These are phyloP conservation scores for Mycena epipterygia DNA, from an alignment of 768 basidiomycete species.

Conservation along the genomic window DNA sequence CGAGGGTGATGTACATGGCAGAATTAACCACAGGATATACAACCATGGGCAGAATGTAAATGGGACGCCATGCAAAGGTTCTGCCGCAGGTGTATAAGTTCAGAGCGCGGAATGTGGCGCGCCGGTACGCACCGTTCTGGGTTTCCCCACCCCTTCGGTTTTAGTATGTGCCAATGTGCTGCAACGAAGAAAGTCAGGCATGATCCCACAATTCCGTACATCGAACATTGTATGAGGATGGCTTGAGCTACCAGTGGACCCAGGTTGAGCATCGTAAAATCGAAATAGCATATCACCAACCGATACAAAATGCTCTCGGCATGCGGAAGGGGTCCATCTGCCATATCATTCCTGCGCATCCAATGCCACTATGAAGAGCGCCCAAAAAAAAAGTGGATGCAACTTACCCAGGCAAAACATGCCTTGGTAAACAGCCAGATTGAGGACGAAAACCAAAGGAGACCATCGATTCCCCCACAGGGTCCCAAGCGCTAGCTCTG, in stretches of 20 bases:
- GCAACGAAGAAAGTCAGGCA: constrained; percentile 16
- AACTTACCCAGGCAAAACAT: constrained; percentile 33
- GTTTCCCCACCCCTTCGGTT: constrained; percentile 27
- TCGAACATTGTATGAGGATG: constrained; percentile 1
- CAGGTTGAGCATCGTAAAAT: neutral
- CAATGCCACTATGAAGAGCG: no score
- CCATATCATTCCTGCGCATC: constrained; percentile 37
- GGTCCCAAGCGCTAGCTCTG: constrained; percentile 8
- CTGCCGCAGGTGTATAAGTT: neutral
- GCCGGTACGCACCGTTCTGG: constrained; percentile 6
- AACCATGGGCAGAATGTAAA: constrained; percentile 25
- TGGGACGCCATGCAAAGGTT: constrained; percentile 18
- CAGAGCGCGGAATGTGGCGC: neutral
- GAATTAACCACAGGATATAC: neutral
- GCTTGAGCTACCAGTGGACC: constrained; percentile 13
- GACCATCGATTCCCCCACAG: constrained; percentile 10
- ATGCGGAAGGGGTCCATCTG: constrained; percentile 32
- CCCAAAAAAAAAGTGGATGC: no score
- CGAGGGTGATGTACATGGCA: neutral
- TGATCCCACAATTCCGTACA: constrained; percentile 1
- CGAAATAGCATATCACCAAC: neutral
- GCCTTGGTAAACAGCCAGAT: constrained; percentile 14
- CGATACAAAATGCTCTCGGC: constrained; percentile 30
- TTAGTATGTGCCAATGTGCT: neutral
- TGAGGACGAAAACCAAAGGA: neutral